phyloP scores from a whole-genome alignment of 129 eudicot species.

The Smallanthus sonchifolius region DNA sequence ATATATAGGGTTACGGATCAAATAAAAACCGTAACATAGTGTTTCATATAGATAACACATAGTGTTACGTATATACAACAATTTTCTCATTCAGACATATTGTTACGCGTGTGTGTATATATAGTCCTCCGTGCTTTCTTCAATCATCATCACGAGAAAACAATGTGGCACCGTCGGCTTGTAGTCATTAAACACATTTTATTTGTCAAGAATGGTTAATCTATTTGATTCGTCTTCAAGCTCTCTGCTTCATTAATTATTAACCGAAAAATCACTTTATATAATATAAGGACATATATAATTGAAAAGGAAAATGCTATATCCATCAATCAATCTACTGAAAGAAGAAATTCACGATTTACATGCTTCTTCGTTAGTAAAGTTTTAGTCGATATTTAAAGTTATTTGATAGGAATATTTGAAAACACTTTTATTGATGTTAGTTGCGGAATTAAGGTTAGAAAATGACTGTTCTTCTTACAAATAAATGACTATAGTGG shows the following conservation, averaged over 20 bases:
- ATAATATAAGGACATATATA: no score
- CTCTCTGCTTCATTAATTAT: background rate
- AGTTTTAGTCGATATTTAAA: background rate
- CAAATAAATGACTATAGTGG: slow-evolving; percentile 7
- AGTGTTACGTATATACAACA: no score
- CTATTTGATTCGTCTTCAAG: background rate
- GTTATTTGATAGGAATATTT: slow-evolving; percentile 6
- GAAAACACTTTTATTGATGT: slow-evolving; percentile 12
- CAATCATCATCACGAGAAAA: background rate
- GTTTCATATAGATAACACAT: no score
- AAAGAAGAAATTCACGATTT: slow-evolving; percentile 7
- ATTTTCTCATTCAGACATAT: no score
- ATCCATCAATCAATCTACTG: no score
- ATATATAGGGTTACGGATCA: no score
- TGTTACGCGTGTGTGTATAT: no score
- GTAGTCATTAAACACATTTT: background rate
- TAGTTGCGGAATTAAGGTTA: slow-evolving; percentile 25
- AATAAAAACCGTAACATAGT: no score
- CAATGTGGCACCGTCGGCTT: background rate
- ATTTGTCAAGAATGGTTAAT: background rate
- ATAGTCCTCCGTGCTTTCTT: no score
- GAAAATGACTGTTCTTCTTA: slow-evolving; percentile 30
- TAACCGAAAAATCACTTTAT: background rate
- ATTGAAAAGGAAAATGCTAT: background rate
- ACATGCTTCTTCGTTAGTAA: background rate